Evolutionary conservation across 768 basidiomycete species (phyloP).

Genomic region (Phylloporus arenicola): DNA sequence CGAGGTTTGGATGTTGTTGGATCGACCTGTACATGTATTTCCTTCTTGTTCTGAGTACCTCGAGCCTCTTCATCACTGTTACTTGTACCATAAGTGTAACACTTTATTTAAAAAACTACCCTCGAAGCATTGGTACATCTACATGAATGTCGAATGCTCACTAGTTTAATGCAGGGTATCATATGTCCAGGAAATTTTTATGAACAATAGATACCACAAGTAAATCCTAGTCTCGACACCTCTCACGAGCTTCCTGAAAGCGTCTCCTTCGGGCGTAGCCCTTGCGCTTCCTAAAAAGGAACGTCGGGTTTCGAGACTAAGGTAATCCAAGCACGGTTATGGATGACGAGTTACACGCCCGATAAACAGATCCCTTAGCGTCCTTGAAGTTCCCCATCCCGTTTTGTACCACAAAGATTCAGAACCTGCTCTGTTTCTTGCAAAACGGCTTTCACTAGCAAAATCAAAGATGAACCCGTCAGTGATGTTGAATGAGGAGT

Average conservation of each 20-base stretch:
- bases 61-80: background rate
- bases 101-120: too few species aligned
- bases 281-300: too few species aligned
- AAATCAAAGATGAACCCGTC: slow-evolving; percentile 4
- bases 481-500: background rate
- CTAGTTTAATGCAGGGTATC: too few species aligned
- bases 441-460: slow-evolving; percentile 35
- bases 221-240: too few species aligned
- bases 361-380: background rate
- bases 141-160: background rate
- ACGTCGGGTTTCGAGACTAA: too few species aligned
- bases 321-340: background rate
- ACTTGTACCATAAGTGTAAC: background rate
- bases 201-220: too few species aligned
- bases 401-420: slow-evolving; percentile 41
- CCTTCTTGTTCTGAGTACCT: background rate
- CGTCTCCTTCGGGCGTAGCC: too few species aligned
- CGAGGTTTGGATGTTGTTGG: background rate
- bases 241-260: too few species aligned
- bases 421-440: slow-evolving; percentile 44
- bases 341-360: background rate
- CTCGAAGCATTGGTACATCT: too few species aligned
- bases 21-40: background rate
- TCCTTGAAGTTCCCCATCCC: slow-evolving; percentile 25
- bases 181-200: too few species aligned